Conservation (phyloP, 75 land plant species). For the Pseudotsuga menziesii region DNA sequence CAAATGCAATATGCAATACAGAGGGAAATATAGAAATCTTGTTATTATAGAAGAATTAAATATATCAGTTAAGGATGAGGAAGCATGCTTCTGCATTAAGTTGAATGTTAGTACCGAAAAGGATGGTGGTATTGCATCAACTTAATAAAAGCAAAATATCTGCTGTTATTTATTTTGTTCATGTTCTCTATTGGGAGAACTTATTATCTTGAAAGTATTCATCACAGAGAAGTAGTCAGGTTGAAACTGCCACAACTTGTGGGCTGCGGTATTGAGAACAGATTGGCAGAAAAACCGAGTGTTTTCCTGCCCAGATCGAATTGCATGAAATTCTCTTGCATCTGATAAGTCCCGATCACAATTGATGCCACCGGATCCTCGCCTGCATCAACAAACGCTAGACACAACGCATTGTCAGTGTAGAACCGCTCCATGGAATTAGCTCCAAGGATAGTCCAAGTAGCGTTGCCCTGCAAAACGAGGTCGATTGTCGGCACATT, state of each 20-base stretch:
- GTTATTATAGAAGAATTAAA: too few relatives aligned
- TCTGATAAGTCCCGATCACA: constrained; percentile 40
- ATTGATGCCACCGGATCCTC: constrained; percentile 16
- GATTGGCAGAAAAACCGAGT: constrained; percentile 25
- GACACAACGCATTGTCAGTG: constrained; percentile 28
- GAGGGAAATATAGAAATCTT: too few relatives aligned
- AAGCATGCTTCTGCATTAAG: too few relatives aligned
- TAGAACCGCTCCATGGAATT: constrained; percentile 49
- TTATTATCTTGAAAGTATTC: too few relatives aligned
- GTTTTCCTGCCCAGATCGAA: constrained; percentile 37
- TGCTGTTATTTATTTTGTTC: too few relatives aligned
- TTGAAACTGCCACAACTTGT: constrained; percentile 48
- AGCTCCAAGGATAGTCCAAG: constrained; percentile 51
- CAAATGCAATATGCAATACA: too few relatives aligned
- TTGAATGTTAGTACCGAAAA: too few relatives aligned
- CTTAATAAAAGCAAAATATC: too few relatives aligned
- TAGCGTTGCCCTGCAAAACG: constrained; percentile 26
- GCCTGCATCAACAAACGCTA: constrained; percentile 55
- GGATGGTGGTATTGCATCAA: too few relatives aligned
- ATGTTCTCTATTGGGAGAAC: too few relatives aligned
- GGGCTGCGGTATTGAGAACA: too few relatives aligned
- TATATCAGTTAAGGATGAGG: too few relatives aligned
- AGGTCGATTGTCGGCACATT: constrained; percentile 54
- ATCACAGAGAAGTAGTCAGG: constrained; percentile 17
- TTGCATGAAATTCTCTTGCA: constrained; percentile 44